Evolutionary conservation across 768 basidiomycete genomes (phyloP), one percentile per base, ranked within the genome.

Genomic region (Ramaria sp.): DNA sequence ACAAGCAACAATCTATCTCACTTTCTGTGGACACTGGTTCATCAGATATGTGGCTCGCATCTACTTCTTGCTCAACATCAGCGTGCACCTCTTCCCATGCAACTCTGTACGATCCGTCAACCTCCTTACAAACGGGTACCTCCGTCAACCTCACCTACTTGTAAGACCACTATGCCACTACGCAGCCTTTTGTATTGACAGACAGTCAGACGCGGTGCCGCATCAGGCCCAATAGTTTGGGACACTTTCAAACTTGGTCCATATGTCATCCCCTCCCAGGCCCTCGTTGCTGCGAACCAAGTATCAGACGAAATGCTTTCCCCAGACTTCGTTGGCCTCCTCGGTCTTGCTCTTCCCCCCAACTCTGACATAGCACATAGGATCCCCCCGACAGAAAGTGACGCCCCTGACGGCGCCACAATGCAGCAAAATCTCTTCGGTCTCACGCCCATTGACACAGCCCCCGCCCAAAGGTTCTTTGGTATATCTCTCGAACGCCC

Each of bases 11-110:
- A 53, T 73, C 72, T 22, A 66, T 84, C 22, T 79, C 76, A 5
- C 67, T 89, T 1, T 86, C 88, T 62, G 75, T 90, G 36, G 88
- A 91, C 61, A 87, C 84, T 0, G 88, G 88, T 27, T 89, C 88
- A 0, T 85, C 85, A 0, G 88, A 91, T 68, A 71, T 88, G 24
- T 90, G 88, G 88, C 69, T 90, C 43, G 82, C 83, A 0, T 83
- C 84, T 1, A 74, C 73, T 10, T 75, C 78, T 2, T 90, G 88
- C 58, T 70, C 75, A 1, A 73, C 81, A 0, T 67, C 75, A 0
- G 60, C 71, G 0, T 88, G 86, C 59, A 65, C 66, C 16, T 64
- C 69, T 15, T 71, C 74, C 0, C 64, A 63, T 32, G 76, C 76
- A 16, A 70, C 69, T 8, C 64, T 73, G 3, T 90, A 88, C 63